phyloP scores from a whole-genome alignment of 1,284 basidiomycete genomes.

The Cystobasidium slooffiae region DNA sequence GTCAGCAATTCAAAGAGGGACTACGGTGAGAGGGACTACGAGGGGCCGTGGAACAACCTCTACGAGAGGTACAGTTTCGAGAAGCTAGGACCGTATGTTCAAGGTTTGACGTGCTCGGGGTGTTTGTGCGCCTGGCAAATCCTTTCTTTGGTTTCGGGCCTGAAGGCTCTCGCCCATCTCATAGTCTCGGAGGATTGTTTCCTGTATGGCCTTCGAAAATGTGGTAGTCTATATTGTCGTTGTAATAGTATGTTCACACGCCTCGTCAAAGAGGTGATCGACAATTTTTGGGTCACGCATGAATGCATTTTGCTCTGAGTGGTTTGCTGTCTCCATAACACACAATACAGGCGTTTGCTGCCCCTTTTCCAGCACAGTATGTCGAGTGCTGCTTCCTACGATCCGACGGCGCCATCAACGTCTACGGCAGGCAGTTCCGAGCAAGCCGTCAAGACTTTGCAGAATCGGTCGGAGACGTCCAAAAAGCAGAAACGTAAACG shows the following conservation, averaged over 20 bases:
- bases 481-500: slow-evolving; percentile 28
- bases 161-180: too few species aligned
- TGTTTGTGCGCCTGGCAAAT: too few species aligned
- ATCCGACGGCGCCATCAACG: slow-evolving; percentile 5
- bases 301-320: background rate
- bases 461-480: slow-evolving; percentile 9
- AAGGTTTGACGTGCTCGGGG: too few species aligned
- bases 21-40: slow-evolving; percentile 7
- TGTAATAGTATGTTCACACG: background rate
- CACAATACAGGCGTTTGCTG: background rate
- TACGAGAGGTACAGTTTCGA: background rate
- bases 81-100: too few species aligned
- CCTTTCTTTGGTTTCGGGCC: too few species aligned
- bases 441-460: slow-evolving; percentile 12
- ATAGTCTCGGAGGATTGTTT: too few species aligned
- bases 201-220: background rate
- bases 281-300: slow-evolving; percentile 9
- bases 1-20: slow-evolving; percentile 12
- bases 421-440: slow-evolving; percentile 5
- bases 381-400: background rate
- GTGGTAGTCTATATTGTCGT: slow-evolving; percentile 9
- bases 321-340: background rate
- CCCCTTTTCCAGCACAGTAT: background rate
- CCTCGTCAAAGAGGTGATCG: background rate
- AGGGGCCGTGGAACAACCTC: slow-evolving; percentile 10